A percentile compares a stretch with the other conserved stretches of the same genome.
Conservation (phyloP, 2,329 filamentous ascomycete species). For the Endothia cerciana region DNA sequence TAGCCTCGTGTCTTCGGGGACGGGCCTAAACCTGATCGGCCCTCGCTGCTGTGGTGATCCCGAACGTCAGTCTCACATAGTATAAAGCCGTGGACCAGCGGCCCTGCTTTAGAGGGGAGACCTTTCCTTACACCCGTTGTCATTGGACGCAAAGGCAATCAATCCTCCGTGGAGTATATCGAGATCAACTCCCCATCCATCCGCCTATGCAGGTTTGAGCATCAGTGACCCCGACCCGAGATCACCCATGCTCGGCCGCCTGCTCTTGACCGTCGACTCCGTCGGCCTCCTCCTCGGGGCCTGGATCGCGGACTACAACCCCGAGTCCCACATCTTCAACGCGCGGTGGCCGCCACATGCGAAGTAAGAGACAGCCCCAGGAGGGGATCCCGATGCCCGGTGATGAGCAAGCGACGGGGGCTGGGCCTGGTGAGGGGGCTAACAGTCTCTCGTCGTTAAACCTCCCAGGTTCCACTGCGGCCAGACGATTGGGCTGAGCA, state of each 20-base stretch:
- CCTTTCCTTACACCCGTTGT: too few relatives aligned
- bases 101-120: neutral
- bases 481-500: slow-evolving; percentile 47
- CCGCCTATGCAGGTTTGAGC: neutral
- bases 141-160: neutral
- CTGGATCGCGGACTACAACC: slow-evolving; percentile 44
- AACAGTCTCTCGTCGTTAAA: neutral
- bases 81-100: neutral
- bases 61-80: neutral
- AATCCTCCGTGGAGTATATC: neutral
- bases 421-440: neutral
- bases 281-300: slow-evolving; percentile 44
- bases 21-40: neutral
- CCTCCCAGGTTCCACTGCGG: slow-evolving; percentile 45
- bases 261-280: slow-evolving; percentile 46
- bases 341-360: slow-evolving; percentile 51
- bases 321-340: slow-evolving; percentile 47
- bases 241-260: slow-evolving; percentile 42
- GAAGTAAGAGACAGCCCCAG: slow-evolving; percentile 39
- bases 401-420: neutral
- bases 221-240: neutral
- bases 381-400: neutral
- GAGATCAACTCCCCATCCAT: neutral
- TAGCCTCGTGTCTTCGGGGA: neutral
- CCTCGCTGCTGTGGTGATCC: neutral